Conservation (phyloP, 768 basidiomycete species). For the Fomitopsis serialis region DNA sequence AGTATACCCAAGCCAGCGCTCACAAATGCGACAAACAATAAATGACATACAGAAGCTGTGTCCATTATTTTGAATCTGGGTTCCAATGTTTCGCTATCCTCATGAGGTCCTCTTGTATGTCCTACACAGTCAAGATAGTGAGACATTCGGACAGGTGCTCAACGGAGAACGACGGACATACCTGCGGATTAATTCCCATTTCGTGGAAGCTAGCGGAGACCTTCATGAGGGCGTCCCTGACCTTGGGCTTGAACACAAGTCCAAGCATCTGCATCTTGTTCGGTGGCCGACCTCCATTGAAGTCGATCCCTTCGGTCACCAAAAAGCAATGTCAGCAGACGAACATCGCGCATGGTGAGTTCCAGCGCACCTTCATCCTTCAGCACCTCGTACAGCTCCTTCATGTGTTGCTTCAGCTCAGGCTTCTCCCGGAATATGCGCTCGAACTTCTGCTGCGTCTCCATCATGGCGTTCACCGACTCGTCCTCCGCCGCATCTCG, state of each 20-base stretch:
- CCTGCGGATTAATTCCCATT: conserved; percentile 33
- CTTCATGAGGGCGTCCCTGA: conserved; percentile 40
- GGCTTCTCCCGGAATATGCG: conserved; percentile 1
- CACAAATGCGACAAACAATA: too few species aligned
- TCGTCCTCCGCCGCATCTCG: conserved; percentile 7
- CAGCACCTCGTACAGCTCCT: conserved; percentile 1
- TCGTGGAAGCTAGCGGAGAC: conserved; percentile 48
- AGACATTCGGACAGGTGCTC: too few species aligned
- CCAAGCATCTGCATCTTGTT: conserved; percentile 42
- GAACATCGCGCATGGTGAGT: background rate
- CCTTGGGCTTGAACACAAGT: conserved; percentile 46
- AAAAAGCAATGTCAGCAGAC: too few species aligned
- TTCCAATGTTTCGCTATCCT: too few species aligned
- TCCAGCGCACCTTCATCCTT: conserved; percentile 6
- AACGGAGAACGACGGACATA: background rate
- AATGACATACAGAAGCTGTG: too few species aligned
- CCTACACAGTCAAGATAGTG: background rate
- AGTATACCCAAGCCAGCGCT: too few species aligned
- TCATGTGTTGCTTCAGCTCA: background rate
- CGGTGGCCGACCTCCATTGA: background rate
- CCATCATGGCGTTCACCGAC: background rate
- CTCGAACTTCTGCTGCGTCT: conserved; percentile 1
- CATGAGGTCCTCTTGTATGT: background rate
- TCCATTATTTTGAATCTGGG: too few species aligned
- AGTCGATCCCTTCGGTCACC: too few species aligned